These are phyloP conservation scores for Aspergillus asperescens DNA, from an alignment of 495 filamentous ascomycete species.

Conservation along the genomic window DNA sequence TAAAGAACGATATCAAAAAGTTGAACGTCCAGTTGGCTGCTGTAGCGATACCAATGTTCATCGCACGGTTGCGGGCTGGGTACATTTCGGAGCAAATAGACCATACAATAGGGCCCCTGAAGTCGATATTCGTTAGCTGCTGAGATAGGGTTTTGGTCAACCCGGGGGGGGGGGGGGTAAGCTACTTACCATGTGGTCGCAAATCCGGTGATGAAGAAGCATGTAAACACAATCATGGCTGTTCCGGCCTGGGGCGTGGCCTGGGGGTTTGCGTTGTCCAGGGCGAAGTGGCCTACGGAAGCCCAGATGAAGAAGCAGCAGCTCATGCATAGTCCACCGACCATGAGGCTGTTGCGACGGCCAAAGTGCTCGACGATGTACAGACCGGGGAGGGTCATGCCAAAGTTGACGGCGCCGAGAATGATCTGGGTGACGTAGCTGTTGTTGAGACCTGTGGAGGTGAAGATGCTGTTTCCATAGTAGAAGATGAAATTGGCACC, in stretches of 20 bases:
- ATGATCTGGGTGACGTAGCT: slow-evolving; percentile 71
- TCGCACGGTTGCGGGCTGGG: slow-evolving; percentile 68
- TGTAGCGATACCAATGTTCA: slow-evolving; percentile 71
- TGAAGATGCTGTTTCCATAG: slow-evolving; percentile 71
- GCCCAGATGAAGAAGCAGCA: slow-evolving; percentile 71
- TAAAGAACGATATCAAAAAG: slow-evolving; percentile 82
- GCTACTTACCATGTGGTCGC: slow-evolving; percentile 52
- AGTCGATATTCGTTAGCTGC: slow-evolving; percentile 48
- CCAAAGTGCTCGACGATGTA: slow-evolving; percentile 68
- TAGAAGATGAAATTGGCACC: slow-evolving; percentile 82
- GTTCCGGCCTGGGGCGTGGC: slow-evolving; percentile 56
- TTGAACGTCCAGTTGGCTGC: slow-evolving; percentile 88
- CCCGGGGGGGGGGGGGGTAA: neutral
- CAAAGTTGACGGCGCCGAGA: slow-evolving; percentile 68
- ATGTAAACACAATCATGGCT: slow-evolving; percentile 72
- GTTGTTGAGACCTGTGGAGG: slow-evolving; percentile 60
- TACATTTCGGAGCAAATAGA: slow-evolving; percentile 76
- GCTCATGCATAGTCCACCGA: slow-evolving; percentile 64
- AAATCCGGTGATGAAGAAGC: slow-evolving; percentile 60
- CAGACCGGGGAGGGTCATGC: slow-evolving; percentile 65
- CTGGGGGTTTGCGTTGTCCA: slow-evolving; percentile 47
- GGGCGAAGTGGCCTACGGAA: slow-evolving; percentile 52
- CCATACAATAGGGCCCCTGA: slow-evolving; percentile 76
- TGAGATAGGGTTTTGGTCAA: neutral
- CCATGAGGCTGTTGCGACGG: slow-evolving; percentile 60